phyloP scores from a whole-genome alignment of 2,329 filamentous ascomycete genomes.

The Calonectria honghensis region DNA sequence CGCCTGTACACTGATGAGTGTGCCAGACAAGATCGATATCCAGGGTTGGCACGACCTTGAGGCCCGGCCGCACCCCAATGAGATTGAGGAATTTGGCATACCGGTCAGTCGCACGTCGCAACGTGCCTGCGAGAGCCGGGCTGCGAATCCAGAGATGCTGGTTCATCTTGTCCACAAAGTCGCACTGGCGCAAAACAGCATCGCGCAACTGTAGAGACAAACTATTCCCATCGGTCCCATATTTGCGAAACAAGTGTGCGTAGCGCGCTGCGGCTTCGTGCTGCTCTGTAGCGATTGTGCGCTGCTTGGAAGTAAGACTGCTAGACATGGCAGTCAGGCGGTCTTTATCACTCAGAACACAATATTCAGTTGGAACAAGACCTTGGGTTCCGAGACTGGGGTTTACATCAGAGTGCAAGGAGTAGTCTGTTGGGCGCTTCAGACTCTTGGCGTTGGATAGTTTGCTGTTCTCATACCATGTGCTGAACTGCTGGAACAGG shows the following conservation, averaged over 20 bases:
- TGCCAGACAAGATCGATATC: slow-evolving; percentile 8
- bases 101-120: background rate
- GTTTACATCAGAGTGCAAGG: background rate
- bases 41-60: background rate
- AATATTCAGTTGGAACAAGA: background rate
- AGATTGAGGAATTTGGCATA: background rate
- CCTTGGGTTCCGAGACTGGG: no score
- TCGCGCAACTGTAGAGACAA: background rate
- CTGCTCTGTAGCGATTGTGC: background rate
- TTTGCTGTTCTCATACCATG: background rate
- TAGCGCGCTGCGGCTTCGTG: background rate
- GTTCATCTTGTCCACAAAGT: background rate
- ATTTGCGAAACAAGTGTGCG: background rate
- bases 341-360: background rate
- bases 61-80: background rate
- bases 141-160: background rate
- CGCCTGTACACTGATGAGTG: background rate
- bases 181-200: slow-evolving; percentile 9
- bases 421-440: background rate
- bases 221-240: background rate
- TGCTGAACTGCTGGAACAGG: background rate
- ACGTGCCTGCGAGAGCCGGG: background rate
- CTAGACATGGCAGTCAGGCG: background rate
- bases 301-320: no score
- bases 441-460: background rate